Evolutionary conservation across 2,329 filamentous ascomycete species (phyloP).

Genomic region (Leptographium procerum): DNA sequence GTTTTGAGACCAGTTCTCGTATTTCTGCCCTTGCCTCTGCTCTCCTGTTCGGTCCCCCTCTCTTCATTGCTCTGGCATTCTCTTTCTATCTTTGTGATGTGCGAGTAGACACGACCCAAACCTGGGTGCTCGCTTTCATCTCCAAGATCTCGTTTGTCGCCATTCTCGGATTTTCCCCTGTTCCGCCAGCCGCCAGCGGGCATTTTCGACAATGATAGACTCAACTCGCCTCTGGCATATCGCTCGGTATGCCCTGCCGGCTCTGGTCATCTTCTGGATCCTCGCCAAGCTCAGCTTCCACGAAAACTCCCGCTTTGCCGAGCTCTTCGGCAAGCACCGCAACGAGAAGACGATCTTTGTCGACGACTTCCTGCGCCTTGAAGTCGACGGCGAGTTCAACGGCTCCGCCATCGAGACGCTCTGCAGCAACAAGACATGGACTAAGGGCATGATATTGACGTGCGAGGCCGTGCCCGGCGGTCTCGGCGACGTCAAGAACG

Average conservation of each 20-base stretch:
- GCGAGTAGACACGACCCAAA: background rate
- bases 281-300: slow-evolving; percentile 13
- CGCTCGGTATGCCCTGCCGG: slow-evolving; percentile 15
- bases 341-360: slow-evolving; percentile 22
- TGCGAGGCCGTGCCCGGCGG: slow-evolving; percentile 31
- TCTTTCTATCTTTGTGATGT: background rate
- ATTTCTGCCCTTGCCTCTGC: background rate
- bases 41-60: background rate
- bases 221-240: slow-evolving; percentile 16
- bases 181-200: no score
- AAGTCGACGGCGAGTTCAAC: slow-evolving; percentile 21
- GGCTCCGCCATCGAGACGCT: slow-evolving; percentile 19
- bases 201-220: slow-evolving; percentile 16
- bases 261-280: slow-evolving; percentile 16
- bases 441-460: slow-evolving; percentile 27
- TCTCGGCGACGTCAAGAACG: slow-evolving; percentile 31
- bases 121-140: background rate
- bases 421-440: slow-evolving; percentile 28
- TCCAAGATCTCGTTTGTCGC: background rate
- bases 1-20: background rate
- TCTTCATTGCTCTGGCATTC: background rate
- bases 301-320: slow-evolving; percentile 3
- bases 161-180: background rate
- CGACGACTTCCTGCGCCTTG: slow-evolving; percentile 21
- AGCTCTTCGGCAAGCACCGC: slow-evolving; percentile 19